Evolutionary conservation across 805 yeast genomes (phyloP).

Genomic region (Teunomyces cretensis): DNA sequence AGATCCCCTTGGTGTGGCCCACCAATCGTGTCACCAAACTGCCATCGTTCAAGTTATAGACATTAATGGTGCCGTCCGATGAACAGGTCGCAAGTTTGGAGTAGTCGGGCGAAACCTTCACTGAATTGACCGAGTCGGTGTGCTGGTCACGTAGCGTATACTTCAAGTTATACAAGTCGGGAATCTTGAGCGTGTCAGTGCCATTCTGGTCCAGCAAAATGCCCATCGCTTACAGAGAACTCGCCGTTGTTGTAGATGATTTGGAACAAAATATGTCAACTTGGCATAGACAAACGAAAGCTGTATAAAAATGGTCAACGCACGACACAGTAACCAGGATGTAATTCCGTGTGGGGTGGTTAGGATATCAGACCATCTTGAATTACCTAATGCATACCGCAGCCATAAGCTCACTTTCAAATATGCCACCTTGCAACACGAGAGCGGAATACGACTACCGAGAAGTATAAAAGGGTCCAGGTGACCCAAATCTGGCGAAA

Average conservation of each 20-base stretch:
- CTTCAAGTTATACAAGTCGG: constrained; percentile 13
- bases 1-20: constrained; percentile 72
- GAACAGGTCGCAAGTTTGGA: constrained; percentile 51
- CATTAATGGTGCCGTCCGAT: constrained; percentile 26
- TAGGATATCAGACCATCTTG: no score
- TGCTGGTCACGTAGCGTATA: constrained; percentile 9
- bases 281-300: neutral
- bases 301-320: no score
- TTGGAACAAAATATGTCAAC: no score
- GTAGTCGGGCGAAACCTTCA: constrained; percentile 65
- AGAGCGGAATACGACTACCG: no score
- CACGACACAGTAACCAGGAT: no score
- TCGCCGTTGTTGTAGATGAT: neutral
- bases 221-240: neutral
- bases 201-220: constrained; percentile 1
- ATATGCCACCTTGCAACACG: no score
- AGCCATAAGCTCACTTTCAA: no score
- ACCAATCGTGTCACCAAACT: constrained; percentile 28
- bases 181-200: neutral
- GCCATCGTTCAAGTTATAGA: constrained; percentile 27
- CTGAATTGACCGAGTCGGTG: constrained; percentile 35
- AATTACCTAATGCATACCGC: no score
- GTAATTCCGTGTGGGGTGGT: no score
- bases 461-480: no score
- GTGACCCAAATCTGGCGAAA: no score